Evolutionary conservation across 371 early-diverging fungal species (phyloP), one percentile per base, ranked within the genome.

Genomic region (Phascolomyces articulosus): DNA sequence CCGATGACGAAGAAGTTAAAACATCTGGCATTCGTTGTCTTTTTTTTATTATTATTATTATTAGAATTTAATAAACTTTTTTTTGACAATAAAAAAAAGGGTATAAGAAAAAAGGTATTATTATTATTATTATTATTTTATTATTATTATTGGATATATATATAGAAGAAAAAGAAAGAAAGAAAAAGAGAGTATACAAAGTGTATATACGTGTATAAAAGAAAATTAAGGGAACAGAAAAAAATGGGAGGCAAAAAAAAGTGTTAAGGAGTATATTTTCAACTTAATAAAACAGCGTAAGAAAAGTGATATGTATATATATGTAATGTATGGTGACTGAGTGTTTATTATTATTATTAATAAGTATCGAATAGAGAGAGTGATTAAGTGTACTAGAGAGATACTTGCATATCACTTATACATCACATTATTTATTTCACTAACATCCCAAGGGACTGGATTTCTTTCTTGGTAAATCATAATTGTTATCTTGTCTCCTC

Each of bases 121-220:
- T 15, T n/a, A 21, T 13, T 38, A 40, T 4, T 18, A n/a, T n/a
- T n/a, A n/a, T n/a, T n/a, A n/a, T n/a, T n/a, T n/a, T n/a, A n/a
- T n/a, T n/a, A n/a, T n/a, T n/a, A n/a, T n/a, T n/a, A n/a, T n/a
- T n/a, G n/a, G n/a, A n/a, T n/a, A n/a, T n/a, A n/a, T n/a, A n/a
- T n/a, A 40, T 38, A 40, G 29, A 38, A 57, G 40, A 40, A 40
- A 38, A 57, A 57, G 40, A 57, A 40, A 11, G 38, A 56, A 56
- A 56, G 57, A 21, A 38, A 56, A 20, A 40, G 56, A 21, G 20
- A n/a, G n/a, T n/a, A n/a, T n/a, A n/a, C n/a, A n/a, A n/a, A n/a
- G n/a, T n/a, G n/a, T n/a, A n/a, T n/a, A n/a, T n/a, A n/a, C n/a
- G n/a, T n/a, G n/a, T n/a, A n/a, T n/a, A n/a, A n/a, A n/a, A n/a